phyloP scores from a whole-genome alignment of 1,284 basidiomycete genomes.

The Tilletia indica region DNA sequence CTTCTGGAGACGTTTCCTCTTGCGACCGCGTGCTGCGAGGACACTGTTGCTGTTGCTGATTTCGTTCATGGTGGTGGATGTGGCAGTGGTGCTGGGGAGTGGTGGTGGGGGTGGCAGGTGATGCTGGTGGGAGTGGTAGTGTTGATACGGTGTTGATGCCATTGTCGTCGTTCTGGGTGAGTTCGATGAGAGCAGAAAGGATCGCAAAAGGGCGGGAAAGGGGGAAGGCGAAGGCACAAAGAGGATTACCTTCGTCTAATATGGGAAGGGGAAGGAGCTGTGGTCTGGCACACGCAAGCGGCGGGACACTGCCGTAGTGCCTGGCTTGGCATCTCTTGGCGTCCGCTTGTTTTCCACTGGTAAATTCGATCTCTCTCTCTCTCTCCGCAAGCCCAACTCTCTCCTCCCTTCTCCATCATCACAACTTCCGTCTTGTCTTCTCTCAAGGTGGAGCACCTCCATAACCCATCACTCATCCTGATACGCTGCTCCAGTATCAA shows the following conservation, averaged over 20 bases:
- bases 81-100: too few species aligned
- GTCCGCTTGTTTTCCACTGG: too few species aligned
- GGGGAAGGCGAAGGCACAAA: background rate
- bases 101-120: conserved; percentile 1
- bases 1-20: conserved; percentile 49
- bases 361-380: too few species aligned
- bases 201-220: background rate
- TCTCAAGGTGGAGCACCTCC: too few species aligned
- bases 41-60: conserved; percentile 16
- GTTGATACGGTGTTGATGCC: background rate
- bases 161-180: background rate
- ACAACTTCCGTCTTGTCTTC: too few species aligned
- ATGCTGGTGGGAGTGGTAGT: background rate
- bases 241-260: background rate
- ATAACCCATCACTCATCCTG: too few species aligned
- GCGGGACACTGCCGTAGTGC: too few species aligned
- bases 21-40: conserved; percentile 42
- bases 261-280: background rate
- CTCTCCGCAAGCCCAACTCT: too few species aligned
- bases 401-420: too few species aligned
- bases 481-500: too few species aligned
- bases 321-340: too few species aligned
- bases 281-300: background rate
- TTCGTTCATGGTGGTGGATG: background rate
- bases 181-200: background rate